phyloP scores from a whole-genome alignment of 352 stramenopile genomes.

The Thalassiosira livingstoniorum region DNA sequence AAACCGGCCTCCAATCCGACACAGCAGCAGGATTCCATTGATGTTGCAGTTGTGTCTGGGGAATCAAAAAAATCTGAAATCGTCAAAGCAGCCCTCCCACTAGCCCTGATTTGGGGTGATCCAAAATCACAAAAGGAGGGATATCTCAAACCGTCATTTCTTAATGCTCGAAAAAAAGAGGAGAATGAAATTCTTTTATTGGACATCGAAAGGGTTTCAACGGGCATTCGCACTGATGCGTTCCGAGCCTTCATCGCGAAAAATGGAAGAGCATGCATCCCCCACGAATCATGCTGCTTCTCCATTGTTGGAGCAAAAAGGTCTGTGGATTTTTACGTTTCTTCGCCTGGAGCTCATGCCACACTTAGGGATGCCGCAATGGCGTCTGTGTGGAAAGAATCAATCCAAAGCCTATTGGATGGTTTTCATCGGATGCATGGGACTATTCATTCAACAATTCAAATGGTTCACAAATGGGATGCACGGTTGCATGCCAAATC shows the following conservation, averaged over 20 bases:
- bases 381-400: constrained; percentile 21
- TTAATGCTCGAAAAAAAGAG: constrained; percentile 10
- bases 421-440: constrained; percentile 9
- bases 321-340: constrained; percentile 47
- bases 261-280: constrained; percentile 27
- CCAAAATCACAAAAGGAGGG: constrained; percentile 4
- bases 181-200: constrained; percentile 34
- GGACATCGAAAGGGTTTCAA: constrained; percentile 33
- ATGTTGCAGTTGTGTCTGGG: constrained; percentile 24
- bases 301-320: constrained; percentile 33
- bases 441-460: not conserved
- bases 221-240: constrained; percentile 28
- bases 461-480: constrained; percentile 21
- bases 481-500: constrained; percentile 15
- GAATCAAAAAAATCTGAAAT: constrained; percentile 11
- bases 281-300: constrained; percentile 45
- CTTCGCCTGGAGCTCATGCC: constrained; percentile 6
- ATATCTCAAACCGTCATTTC: not conserved
- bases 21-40: constrained; percentile 20
- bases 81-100: constrained; percentile 27
- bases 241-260: constrained; percentile 49
- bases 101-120: constrained; percentile 43
- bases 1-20: constrained; percentile 18
- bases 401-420: constrained; percentile 31
- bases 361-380: constrained; percentile 16